Conservation (phyloP, 2,329 filamentous ascomycete species). For the Pseudocercospora fuligena region DNA sequence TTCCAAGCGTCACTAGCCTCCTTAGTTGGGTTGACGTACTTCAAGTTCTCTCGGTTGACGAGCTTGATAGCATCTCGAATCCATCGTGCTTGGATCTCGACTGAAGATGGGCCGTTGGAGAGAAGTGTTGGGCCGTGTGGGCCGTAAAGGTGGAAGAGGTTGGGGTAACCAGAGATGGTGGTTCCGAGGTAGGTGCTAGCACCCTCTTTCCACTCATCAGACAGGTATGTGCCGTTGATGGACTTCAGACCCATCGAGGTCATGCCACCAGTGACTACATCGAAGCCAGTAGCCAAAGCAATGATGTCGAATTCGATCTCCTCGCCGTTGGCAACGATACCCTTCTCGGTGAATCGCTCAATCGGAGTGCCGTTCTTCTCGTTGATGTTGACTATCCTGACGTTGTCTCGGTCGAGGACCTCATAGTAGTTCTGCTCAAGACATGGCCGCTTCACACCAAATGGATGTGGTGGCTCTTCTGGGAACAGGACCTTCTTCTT, state of each 20-base stretch:
- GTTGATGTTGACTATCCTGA: conserved; percentile 50
- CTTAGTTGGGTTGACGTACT: conserved; percentile 37
- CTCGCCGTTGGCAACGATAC: conserved; percentile 49
- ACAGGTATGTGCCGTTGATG: conserved; percentile 33
- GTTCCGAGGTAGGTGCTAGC: conserved; percentile 52
- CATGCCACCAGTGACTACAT: conserved; percentile 50
- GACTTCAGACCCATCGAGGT: conserved; percentile 52
- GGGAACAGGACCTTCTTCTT: conserved; percentile 55
- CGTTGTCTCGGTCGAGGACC: conserved; percentile 49
- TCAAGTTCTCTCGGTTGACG: conserved; percentile 32
- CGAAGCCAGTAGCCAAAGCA: conserved; percentile 49
- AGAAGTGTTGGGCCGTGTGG: conserved; percentile 51
- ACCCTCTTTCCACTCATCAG: conserved; percentile 51
- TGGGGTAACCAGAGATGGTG: conserved; percentile 40
- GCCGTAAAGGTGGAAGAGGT: conserved; percentile 46
- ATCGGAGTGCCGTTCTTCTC: conserved; percentile 45
- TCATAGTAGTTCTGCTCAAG: conserved; percentile 56
- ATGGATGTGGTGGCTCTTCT: conserved; percentile 50
- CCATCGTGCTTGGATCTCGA: conserved; percentile 51
- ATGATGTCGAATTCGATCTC: conserved; percentile 53
- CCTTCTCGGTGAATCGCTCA: conserved; percentile 49
- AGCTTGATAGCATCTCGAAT: conserved; percentile 37
- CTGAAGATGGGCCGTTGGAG: conserved; percentile 49
- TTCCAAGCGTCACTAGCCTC: conserved; percentile 37
- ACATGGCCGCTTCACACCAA: conserved; percentile 53